Base-by-base conservation (phyloP, 208 protist genomes). In the Leishmania lainsoni region DNA sequence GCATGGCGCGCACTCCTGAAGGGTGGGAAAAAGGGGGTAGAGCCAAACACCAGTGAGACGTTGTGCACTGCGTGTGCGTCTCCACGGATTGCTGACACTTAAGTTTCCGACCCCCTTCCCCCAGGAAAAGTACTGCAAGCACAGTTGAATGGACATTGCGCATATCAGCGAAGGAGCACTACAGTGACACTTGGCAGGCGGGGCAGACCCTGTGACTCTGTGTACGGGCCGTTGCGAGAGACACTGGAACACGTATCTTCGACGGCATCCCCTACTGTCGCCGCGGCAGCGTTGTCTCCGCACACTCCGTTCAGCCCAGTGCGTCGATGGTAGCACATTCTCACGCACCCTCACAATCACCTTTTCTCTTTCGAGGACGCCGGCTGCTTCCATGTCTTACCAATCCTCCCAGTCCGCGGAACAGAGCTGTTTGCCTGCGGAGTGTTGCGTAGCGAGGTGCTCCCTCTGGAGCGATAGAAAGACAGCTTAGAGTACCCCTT, bases 1-100 rank as follows among this genome's bases (percentile, higher is more conserved):
- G 91, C 8, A 78, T 92, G n/a, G 83, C 80, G 16, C 82, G 81
- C 42, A 8, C 56, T 17, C 16, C 74, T 45, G 26, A 14, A 9
- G 69, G 35, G 52, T 22, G 48, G 45, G 9, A 35, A 54, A 51
- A 29, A 35, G 20, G 3, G 6, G 45, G 26, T 5, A 54, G 17
- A 32, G 8, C 20, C 9, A 10, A 17, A 17, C 66, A 71, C 66
- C 20, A 17, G 66, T 45, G 66, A 71, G 66, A 22, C 48, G 5
- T 48, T 51, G 70, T 42, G 48, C 70, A 58, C 70, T 14, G 48
- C 56, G 45, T 49, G 26, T 54, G n/a, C n/a, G 48, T 58, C 42
- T 42, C 66, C 48, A 16, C 5, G 45, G 22, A 10, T 51, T n/a
- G 32, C 29, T 3, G 35, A 48, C 39, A 5, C 66, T 6, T 14